Percentiles rank a stretch among this genome's conserved stretches.
These are phyloP conservation scores for Russula dissimulans DNA, from an alignment of 768 basidiomycete genomes.

Conservation along the genomic window DNA sequence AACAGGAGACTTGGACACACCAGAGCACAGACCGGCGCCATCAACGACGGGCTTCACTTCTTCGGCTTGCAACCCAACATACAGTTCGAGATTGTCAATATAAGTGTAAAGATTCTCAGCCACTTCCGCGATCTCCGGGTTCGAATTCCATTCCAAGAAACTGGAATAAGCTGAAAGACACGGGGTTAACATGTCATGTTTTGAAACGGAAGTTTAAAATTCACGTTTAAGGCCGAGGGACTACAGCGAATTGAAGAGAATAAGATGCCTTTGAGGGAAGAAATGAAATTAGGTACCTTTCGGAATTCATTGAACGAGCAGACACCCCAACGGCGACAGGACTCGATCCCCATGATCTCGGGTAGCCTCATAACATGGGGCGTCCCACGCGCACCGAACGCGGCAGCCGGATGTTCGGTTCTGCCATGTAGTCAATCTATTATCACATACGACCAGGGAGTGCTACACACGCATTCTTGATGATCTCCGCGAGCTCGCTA, in stretches of 20 bases:
- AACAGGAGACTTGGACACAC: slow-evolving; percentile 28
- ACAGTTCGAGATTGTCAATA: slow-evolving; percentile 71
- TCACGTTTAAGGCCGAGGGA: slow-evolving; percentile 71
- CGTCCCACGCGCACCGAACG: slow-evolving; percentile 70
- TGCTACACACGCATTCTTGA: slow-evolving; percentile 56
- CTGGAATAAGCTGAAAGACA: slow-evolving; percentile 43
- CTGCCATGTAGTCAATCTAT: slow-evolving; percentile 28
- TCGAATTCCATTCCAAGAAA: slow-evolving; percentile 78
- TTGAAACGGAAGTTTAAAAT: slow-evolving; percentile 22
- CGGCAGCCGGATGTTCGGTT: slow-evolving; percentile 60
- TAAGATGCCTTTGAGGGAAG: background rate
- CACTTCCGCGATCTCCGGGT: slow-evolving; percentile 54
- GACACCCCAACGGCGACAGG: slow-evolving; percentile 68
- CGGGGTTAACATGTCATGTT: slow-evolving; percentile 33
- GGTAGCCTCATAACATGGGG: slow-evolving; percentile 62
- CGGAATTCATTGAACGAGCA: slow-evolving; percentile 82
- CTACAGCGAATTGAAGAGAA: slow-evolving; percentile 30
- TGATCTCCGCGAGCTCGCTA: slow-evolving; percentile 53
- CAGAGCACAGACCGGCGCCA: slow-evolving; percentile 80
- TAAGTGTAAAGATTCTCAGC: slow-evolving; percentile 73
- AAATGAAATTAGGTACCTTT: slow-evolving; percentile 31
- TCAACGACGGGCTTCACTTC: slow-evolving; percentile 64
- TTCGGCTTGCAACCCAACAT: slow-evolving; percentile 74
- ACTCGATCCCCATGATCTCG: slow-evolving; percentile 79
- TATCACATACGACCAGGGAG: background rate